Conservation (phyloP, 2,329 filamentous ascomycete genomes). For the Talaromyces albobiverticillius region DNA sequence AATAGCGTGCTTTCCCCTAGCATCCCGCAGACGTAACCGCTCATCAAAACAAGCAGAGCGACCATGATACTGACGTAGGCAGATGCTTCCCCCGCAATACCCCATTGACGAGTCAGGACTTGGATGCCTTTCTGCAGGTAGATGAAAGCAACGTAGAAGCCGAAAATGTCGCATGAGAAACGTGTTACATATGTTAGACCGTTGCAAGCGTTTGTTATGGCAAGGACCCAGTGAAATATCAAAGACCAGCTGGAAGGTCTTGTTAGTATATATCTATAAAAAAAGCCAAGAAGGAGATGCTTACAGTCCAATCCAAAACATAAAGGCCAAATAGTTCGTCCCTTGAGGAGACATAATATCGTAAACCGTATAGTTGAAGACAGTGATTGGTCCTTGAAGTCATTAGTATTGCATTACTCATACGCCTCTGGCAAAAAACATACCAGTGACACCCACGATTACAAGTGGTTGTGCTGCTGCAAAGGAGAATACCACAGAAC, state of each 20-base stretch:
- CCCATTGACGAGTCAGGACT: constrained; percentile 73
- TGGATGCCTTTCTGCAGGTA: constrained; percentile 90
- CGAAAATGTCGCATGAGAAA: constrained; percentile 91
- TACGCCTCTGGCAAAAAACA: constrained; percentile 13
- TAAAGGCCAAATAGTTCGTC: constrained; percentile 81
- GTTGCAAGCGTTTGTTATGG: constrained; percentile 83
- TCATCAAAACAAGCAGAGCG: constrained; percentile 72
- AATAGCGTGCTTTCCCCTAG: constrained; percentile 71
- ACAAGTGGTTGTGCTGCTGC: constrained; percentile 81
- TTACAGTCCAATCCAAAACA: constrained; percentile 84
- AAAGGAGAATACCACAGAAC: constrained; percentile 74
- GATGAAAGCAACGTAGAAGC: constrained; percentile 89
- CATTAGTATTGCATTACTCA: constrained; percentile 15
- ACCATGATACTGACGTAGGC: constrained; percentile 76
- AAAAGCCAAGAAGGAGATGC: neutral
- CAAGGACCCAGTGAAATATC: constrained; percentile 79
- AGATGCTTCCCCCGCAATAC: constrained; percentile 55
- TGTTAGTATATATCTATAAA: neutral
- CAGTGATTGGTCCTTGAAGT: constrained; percentile 71
- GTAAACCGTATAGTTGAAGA: constrained; percentile 93
- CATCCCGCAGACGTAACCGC: constrained; percentile 70
- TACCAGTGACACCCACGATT: constrained; percentile 83
- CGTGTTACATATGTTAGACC: constrained; percentile 83
- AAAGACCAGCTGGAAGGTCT: constrained; percentile 66
- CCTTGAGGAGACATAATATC: constrained; percentile 77